Conservation (phyloP, 225 moss, liverwort and hornwort genomes). For the Climacium dendroides region DNA sequence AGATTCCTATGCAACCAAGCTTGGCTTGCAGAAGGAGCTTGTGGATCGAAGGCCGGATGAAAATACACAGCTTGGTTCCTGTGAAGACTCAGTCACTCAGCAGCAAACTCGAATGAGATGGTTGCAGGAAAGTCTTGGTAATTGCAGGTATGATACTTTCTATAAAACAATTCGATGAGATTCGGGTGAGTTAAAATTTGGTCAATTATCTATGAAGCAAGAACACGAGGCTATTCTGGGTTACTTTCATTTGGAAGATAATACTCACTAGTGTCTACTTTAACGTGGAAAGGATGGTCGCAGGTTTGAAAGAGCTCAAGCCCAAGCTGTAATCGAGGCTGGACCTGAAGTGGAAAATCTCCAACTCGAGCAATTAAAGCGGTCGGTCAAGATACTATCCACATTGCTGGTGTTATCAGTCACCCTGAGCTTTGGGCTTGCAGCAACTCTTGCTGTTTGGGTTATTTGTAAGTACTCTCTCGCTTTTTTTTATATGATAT, state of each 20-base stretch:
- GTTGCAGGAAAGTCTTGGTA: slow-evolving; percentile 35
- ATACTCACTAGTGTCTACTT: slow-evolving; percentile 1
- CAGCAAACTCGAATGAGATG: slow-evolving; percentile 8
- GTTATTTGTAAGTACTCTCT: slow-evolving; percentile 17
- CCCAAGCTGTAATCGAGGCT: slow-evolving; percentile 12
- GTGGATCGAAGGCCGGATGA: background rate
- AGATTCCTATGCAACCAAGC: background rate
- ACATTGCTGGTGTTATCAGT: slow-evolving; percentile 26
- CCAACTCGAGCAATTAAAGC: slow-evolving; percentile 17
- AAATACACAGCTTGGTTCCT: background rate
- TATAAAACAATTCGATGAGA: background rate
- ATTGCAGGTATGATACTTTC: slow-evolving; percentile 19
- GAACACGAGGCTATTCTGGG: background rate
- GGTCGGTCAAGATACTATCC: slow-evolving; percentile 13
- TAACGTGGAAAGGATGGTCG: slow-evolving; percentile 23
- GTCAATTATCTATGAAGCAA: background rate
- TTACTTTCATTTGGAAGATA: background rate
- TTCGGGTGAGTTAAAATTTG: background rate
- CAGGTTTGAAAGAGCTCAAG: slow-evolving; percentile 39
- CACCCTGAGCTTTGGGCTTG: slow-evolving; percentile 28
- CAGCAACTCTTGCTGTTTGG: slow-evolving; percentile 29
- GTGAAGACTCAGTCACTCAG: slow-evolving; percentile 4
- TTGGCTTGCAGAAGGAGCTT: background rate
- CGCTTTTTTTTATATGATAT: background rate
- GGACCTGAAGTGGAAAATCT: slow-evolving; percentile 12